Evolutionary conservation across 495 filamentous ascomycete genomes (phyloP).

Genomic region (Chaetomidium leptoderma): DNA sequence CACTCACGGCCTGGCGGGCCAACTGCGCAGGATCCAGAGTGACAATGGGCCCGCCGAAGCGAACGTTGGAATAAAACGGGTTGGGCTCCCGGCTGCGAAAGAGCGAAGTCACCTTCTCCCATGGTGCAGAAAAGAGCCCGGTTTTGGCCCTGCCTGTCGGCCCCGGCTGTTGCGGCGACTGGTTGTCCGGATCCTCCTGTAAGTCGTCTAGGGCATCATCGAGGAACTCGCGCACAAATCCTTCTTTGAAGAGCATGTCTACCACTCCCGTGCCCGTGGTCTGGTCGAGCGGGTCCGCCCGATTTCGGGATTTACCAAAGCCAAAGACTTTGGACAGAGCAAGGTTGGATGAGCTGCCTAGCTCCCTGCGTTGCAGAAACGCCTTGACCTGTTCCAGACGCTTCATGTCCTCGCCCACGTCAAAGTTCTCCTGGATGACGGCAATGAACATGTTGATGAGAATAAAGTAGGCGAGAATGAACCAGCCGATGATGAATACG

Average conservation of each 20-base stretch:
- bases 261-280: conserved; percentile 79
- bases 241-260: conserved; percentile 94
- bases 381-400: conserved; percentile 91
- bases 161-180: conserved; percentile 32
- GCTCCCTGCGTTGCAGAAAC: conserved; percentile 86
- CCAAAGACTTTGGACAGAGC: conserved; percentile 85
- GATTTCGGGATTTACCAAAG: conserved; percentile 60
- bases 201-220: conserved; percentile 59
- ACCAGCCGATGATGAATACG: conserved; percentile 90
- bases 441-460: conserved; percentile 99
- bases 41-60: conserved; percentile 67
- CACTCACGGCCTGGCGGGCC: conserved; percentile 83
- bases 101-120: conserved; percentile 49
- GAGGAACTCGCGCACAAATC: conserved; percentile 88
- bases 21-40: conserved; percentile 78
- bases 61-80: conserved; percentile 84
- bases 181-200: conserved; percentile 37
- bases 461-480: conserved; percentile 92
- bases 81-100: conserved; percentile 74
- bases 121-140: conserved; percentile 53
- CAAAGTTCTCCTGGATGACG: conserved; percentile 99
- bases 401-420: conserved; percentile 99
- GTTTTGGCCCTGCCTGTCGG: conserved; percentile 39
- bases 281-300: conserved; percentile 81
- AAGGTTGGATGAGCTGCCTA: conserved; percentile 66